These are phyloP conservation scores for Geotrichum australiense DNA, from an alignment of 1,139 yeast species.

Conservation along the genomic window DNA sequence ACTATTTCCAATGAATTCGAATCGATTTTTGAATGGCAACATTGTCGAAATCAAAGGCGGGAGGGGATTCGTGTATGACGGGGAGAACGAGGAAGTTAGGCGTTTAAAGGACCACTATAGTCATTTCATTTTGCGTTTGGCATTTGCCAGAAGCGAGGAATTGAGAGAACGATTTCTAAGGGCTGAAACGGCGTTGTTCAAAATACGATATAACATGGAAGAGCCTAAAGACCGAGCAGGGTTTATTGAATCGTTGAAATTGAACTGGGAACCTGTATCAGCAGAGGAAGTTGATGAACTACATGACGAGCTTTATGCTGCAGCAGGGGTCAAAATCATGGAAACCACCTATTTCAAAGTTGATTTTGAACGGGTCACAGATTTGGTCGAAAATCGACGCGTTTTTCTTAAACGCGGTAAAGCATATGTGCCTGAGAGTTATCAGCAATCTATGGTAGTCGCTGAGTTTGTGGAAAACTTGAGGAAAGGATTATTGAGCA, in stretches of 20 bases:
- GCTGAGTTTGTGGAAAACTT: slow-evolving; percentile 61
- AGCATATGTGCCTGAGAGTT: slow-evolving; percentile 79
- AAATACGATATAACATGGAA: slow-evolving; percentile 58
- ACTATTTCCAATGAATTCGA: slow-evolving; percentile 52
- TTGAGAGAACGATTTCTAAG: slow-evolving; percentile 69
- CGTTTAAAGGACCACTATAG: slow-evolving; percentile 87
- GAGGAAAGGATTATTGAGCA: slow-evolving; percentile 47
- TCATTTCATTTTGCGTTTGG: slow-evolving; percentile 78
- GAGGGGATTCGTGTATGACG: slow-evolving; percentile 12
- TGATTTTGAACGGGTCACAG: slow-evolving; percentile 80
- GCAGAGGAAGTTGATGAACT: slow-evolving; percentile 53
- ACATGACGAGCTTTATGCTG: slow-evolving; percentile 47
- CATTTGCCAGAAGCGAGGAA: slow-evolving; percentile 84
- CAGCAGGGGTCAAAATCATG: slow-evolving; percentile 33
- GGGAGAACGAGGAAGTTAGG: slow-evolving; percentile 41
- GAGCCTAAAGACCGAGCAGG: slow-evolving; percentile 64
- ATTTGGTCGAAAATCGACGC: slow-evolving; percentile 61
- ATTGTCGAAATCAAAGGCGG: slow-evolving; percentile 18
- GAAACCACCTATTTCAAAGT: slow-evolving; percentile 47
- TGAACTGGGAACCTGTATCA: slow-evolving; percentile 65
- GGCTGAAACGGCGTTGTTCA: slow-evolving; percentile 70
- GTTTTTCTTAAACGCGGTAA: slow-evolving; percentile 61
- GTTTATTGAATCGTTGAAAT: slow-evolving; percentile 48
- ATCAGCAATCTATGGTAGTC: slow-evolving; percentile 60
- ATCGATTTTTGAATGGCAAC: slow-evolving; percentile 11